Conservation (phyloP, 2,329 filamentous ascomycete species). For the Nannizziopsis barbatae region DNA sequence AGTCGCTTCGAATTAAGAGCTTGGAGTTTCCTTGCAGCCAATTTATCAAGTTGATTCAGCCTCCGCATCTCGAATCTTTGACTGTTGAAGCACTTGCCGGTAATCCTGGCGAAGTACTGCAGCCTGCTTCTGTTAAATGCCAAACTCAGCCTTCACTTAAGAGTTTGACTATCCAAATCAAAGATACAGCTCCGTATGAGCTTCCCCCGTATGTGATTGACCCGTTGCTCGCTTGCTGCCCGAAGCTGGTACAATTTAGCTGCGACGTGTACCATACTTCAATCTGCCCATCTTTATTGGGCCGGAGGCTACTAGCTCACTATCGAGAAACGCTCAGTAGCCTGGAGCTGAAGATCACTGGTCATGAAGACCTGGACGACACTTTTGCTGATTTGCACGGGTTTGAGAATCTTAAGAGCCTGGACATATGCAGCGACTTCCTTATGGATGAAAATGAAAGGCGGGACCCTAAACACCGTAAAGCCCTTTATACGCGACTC, state of each 20-base stretch:
- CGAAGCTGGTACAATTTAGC: neutral
- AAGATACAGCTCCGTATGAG: neutral
- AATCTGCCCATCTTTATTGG: neutral
- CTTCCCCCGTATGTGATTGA: no score
- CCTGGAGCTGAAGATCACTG: neutral
- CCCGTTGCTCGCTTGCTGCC: neutral
- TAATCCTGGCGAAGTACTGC: neutral
- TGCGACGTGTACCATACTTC: neutral
- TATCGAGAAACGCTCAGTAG: neutral
- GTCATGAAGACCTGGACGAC: neutral
- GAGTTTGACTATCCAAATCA: neutral
- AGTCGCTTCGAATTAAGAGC: neutral
- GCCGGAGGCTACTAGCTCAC: neutral
- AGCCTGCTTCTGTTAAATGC: neutral
- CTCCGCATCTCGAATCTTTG: neutral
- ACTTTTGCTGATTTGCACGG: neutral
- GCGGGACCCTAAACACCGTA: neutral
- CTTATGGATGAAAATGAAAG: neutral
- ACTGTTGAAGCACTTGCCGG: neutral
- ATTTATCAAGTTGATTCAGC: neutral
- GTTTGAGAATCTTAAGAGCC: neutral
- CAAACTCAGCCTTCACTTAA: neutral
- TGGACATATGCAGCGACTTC: neutral
- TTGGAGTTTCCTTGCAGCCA: neutral
- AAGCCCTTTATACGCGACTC: neutral